These are phyloP conservation scores for Huntiella abstrusa DNA, from an alignment of 2,329 filamentous ascomycete species.

Conservation along the genomic window DNA sequence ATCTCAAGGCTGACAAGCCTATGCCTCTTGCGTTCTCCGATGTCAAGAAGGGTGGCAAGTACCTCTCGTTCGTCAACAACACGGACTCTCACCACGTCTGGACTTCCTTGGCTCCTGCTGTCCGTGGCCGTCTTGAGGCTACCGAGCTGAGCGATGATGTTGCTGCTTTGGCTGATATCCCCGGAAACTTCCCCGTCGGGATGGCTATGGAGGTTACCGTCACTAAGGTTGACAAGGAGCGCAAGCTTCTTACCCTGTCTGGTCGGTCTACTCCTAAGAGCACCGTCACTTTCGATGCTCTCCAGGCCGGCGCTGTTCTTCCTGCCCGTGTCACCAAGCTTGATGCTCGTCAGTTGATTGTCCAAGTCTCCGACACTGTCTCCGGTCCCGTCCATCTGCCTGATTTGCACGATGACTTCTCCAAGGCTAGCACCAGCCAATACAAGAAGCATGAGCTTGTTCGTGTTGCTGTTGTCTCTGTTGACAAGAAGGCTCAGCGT, in stretches of 20 bases:
- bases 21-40: constrained; percentile 49
- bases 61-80: constrained; percentile 84
- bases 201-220: constrained; percentile 70
- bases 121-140: constrained; percentile 65
- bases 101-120: constrained; percentile 76
- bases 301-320: constrained; percentile 65
- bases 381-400: constrained; percentile 65
- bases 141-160: constrained; percentile 80
- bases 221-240: constrained; percentile 50
- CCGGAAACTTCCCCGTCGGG: constrained; percentile 72
- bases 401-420: constrained; percentile 74
- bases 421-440: constrained; percentile 53
- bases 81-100: constrained; percentile 61
- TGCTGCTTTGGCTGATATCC: constrained; percentile 55
- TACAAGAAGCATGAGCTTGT: constrained; percentile 74
- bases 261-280: constrained; percentile 13
- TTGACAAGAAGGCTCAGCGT: constrained; percentile 72
- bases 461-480: constrained; percentile 63
- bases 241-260: constrained; percentile 68
- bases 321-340: constrained; percentile 72
- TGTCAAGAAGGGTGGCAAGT: constrained; percentile 50
- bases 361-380: constrained; percentile 66
- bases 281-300: constrained; percentile 45
- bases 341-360: constrained; percentile 63
- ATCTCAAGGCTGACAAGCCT: constrained; percentile 28